Conservation (phyloP, 148 eudicot species). For the Fagopyrum esculentum region DNA sequence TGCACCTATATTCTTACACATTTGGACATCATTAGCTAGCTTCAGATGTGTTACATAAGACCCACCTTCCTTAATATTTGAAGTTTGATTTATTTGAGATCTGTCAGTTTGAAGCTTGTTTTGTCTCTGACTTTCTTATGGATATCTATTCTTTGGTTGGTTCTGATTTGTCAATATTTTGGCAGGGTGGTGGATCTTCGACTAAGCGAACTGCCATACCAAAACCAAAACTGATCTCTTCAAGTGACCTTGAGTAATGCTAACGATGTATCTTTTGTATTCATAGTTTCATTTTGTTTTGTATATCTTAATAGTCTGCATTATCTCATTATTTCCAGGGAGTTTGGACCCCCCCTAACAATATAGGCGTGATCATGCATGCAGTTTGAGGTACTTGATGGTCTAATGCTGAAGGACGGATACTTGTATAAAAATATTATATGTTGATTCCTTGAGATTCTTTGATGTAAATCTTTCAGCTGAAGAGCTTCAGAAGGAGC, state of each 20-base stretch:
- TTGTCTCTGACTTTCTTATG: not conserved
- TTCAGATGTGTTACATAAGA: not conserved
- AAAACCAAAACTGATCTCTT: conserved; percentile 68
- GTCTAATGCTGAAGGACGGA: conserved; percentile 85
- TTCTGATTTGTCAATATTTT: conserved; percentile 1
- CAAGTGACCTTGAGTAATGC: conserved; percentile 81
- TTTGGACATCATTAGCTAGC: not conserved
- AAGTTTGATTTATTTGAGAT: not conserved
- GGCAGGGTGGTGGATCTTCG: conserved; percentile 74
- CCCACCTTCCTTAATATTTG: not conserved
- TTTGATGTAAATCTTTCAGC: conserved; percentile 72
- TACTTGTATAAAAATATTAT: conserved; percentile 70
- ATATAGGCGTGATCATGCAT: conserved; percentile 66
- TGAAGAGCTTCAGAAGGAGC: conserved; percentile 74
- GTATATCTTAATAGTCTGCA: conserved; percentile 7
- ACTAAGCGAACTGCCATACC: conserved; percentile 51
- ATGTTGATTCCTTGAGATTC: conserved; percentile 66
- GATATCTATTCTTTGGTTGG: not conserved
- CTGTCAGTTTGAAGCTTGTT: conserved; percentile 8
- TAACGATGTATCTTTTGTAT: conserved; percentile 14
- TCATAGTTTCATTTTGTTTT: not conserved
- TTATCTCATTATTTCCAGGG: conserved; percentile 40
- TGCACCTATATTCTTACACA: not conserved
- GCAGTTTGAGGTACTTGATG: conserved; percentile 72
- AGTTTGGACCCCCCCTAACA: conserved; percentile 87